Conservation (phyloP, 1,284 basidiomycete species). For the Rhodotorula sp. region DNA sequence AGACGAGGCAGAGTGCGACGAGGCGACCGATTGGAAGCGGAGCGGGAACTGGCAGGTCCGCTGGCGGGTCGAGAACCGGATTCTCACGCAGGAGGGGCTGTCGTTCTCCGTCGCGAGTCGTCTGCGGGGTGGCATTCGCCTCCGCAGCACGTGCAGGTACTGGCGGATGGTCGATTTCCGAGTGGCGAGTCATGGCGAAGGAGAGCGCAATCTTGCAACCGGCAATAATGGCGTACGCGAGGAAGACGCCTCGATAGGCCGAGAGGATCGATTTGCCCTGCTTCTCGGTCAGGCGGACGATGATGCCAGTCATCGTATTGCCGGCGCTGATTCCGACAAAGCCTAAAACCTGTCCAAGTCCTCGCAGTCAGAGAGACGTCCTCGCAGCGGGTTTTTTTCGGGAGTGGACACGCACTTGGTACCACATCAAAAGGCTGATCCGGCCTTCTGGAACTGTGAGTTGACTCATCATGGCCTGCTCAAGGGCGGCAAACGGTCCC, state of each 20-base stretch:
- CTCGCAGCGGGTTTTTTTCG: too few species aligned
- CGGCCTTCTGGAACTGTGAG: conserved; percentile 31
- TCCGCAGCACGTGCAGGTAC: background rate
- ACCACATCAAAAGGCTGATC: conserved; percentile 19
- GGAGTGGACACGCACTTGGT: background rate
- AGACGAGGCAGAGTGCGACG: conserved; percentile 31
- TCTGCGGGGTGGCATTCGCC: too few species aligned
- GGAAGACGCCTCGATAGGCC: conserved; percentile 24
- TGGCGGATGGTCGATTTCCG: conserved; percentile 29
- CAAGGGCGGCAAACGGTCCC: conserved; percentile 32
- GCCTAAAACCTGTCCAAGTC: conserved; percentile 21
- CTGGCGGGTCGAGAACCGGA: conserved; percentile 1
- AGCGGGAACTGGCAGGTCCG: background rate
- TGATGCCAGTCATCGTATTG: conserved; percentile 12
- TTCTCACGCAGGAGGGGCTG: conserved; percentile 23
- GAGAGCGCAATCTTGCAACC: conserved; percentile 23
- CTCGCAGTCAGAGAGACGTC: too few species aligned
- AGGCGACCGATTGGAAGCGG: conserved; percentile 22
- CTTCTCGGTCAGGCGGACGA: conserved; percentile 13
- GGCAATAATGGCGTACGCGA: conserved; percentile 20
- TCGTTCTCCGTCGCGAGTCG: conserved; percentile 13
- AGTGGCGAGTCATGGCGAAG: conserved; percentile 14
- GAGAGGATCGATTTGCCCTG: conserved; percentile 3
- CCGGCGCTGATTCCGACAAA: conserved; percentile 28
- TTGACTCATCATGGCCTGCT: conserved; percentile 28